Evolutionary conservation across 164 flowering plant species (phyloP), one percentile per base, ranked within the genome.

Genomic region (Tinospora cordifolia): DNA sequence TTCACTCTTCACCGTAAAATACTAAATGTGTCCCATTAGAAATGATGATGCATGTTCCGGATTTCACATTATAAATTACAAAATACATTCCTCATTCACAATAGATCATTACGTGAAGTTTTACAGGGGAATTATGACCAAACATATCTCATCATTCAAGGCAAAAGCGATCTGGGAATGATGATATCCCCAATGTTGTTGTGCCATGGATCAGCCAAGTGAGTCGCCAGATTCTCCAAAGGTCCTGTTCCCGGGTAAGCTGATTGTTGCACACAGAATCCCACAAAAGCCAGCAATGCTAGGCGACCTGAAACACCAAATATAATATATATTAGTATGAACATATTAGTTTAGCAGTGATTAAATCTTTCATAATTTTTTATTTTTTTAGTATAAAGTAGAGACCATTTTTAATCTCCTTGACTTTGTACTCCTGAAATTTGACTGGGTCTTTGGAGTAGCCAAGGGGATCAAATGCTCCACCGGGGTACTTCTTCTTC

Each of bases 171-270:
- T 84, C 75, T 82, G 46, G 97, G 97, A 74, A 94, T 88, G 68
- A 94, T 10, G 54, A 94, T 12, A 51, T 89, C 87, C 19, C 99
- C 99, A 41, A 94, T 94, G 92, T 88, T 94, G 82, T 87, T 90
- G 91, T 92, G 99, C 99, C 97, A 94, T 76, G 99, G 99, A 68
- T 94, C 99, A 75, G 97, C 97, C 89, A 94, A 85, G 85, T 94
- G 99, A 71, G 96, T 80, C 2, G 97, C 99, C 85, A 92, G 76
- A 71, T 94, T 94, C 87, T 94, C 97, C 89, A 94, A 75, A n/a
- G 99, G 99, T 47, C 97, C 97, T 22, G 99, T 90, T 60, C 97
- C 99, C 0, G 97, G 99, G 76, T 89, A 89, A 3, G 99, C 97
- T 6, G 94, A 89, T 78, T 94, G 97, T 71, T 94, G 97, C 13